Evolutionary conservation across 495 filamentous ascomycete species (phyloP).

Genomic region (Penicillium malachiteum): DNA sequence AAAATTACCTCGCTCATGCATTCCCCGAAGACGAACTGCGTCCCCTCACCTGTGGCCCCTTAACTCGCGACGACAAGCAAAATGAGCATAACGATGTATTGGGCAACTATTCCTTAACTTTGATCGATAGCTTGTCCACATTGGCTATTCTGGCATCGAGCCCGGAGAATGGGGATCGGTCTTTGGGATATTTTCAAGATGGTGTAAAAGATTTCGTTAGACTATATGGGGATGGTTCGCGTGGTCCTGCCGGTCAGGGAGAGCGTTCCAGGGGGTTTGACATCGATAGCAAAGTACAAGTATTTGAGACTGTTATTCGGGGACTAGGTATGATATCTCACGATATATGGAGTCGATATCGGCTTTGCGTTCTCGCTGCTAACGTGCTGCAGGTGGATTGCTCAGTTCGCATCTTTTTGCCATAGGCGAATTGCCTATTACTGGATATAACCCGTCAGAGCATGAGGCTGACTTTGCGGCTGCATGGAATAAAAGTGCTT

Average conservation of each 20-base stretch:
- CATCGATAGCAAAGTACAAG: conserved; percentile 94
- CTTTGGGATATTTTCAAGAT: conserved; percentile 74
- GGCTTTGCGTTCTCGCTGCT: not conserved
- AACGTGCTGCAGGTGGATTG: conserved; percentile 58
- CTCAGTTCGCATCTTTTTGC: conserved; percentile 94
- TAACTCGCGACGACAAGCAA: conserved; percentile 77
- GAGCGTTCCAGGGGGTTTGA: conserved; percentile 82
- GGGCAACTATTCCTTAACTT: conserved; percentile 93
- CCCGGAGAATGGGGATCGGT: conserved; percentile 55
- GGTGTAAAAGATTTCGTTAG: conserved; percentile 75
- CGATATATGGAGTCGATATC: not conserved
- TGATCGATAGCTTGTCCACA: conserved; percentile 92
- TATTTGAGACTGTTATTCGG: conserved; percentile 96
- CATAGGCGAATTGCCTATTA: conserved; percentile 80
- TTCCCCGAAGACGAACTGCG: conserved; percentile 97
- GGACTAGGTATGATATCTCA: conserved; percentile 59
- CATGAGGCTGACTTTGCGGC: conserved; percentile 33
- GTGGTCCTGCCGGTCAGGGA: conserved; percentile 68
- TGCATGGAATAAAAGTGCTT: conserved; percentile 39
- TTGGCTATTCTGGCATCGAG: conserved; percentile 85
- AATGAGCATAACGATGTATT: conserved; percentile 92
- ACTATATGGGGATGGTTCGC: conserved; percentile 81
- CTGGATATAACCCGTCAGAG: conserved; percentile 61
- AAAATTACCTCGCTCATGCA: conserved; percentile 90
- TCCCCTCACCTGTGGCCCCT: conserved; percentile 79